These are phyloP conservation scores for Prunus fruticosa DNA, from an alignment of 306 rosid genomes.

Conservation along the genomic window DNA sequence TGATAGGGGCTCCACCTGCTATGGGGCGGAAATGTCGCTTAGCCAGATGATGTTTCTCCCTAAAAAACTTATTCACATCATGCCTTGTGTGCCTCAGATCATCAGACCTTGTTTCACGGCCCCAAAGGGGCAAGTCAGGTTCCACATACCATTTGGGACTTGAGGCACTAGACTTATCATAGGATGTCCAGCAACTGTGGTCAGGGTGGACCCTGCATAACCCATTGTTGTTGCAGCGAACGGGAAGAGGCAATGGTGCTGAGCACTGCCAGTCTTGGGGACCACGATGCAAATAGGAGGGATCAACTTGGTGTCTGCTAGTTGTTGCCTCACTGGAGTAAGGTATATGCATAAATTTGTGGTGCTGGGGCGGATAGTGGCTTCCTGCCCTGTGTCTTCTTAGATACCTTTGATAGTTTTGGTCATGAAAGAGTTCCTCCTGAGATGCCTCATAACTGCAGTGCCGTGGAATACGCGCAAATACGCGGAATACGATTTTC, in stretches of 20 bases:
- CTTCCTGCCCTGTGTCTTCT: slow-evolving; percentile 44
- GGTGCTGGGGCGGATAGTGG: slow-evolving; percentile 34
- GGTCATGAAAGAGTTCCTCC: slow-evolving; percentile 38
- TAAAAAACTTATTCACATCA: slow-evolving; percentile 36
- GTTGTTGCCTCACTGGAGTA: slow-evolving; percentile 65
- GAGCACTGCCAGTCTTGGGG: slow-evolving; percentile 50
- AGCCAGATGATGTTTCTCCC: slow-evolving; percentile 45
- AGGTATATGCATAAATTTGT: slow-evolving; percentile 44
- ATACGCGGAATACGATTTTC: slow-evolving; percentile 32
- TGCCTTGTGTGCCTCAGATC: slow-evolving; percentile 40
- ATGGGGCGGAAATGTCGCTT: slow-evolving; percentile 71
- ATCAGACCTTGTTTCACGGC: slow-evolving; percentile 37
- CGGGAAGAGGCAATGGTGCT: slow-evolving; percentile 44
- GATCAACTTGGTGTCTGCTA: slow-evolving; percentile 47
- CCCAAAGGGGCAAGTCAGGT: slow-evolving; percentile 40
- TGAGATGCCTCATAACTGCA: slow-evolving; percentile 34
- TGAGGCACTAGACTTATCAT: slow-evolving; percentile 35
- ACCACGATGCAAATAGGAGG: slow-evolving; percentile 35
- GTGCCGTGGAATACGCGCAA: slow-evolving; percentile 33
- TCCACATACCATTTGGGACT: slow-evolving; percentile 41
- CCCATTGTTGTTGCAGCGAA: slow-evolving; percentile 26
- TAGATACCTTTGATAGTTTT: slow-evolving; percentile 33
- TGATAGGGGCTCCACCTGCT: slow-evolving; percentile 87
- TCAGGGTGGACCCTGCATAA: slow-evolving; percentile 35
- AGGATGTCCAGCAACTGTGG: slow-evolving; percentile 35